Conservation (phyloP, 75 land plant species). For the Cunninghamia lanceolata region DNA sequence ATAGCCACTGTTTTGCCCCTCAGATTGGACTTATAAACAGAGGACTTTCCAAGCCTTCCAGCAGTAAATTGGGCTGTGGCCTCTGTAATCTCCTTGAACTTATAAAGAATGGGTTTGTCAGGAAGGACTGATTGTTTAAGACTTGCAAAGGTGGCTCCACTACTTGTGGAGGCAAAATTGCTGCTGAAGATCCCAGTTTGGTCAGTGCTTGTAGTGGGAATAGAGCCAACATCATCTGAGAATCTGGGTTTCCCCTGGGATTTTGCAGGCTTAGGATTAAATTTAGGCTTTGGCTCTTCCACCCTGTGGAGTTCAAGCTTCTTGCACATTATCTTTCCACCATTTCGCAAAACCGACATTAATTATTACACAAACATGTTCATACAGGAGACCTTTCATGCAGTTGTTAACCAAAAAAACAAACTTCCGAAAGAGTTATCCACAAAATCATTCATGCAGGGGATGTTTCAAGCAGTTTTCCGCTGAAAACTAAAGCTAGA, state of each 20-base stretch:
- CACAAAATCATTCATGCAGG: background rate
- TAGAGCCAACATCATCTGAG: background rate
- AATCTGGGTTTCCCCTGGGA: background rate
- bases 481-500: background rate
- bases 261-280: background rate
- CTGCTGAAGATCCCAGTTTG: background rate
- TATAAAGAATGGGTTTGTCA: constrained; percentile 36
- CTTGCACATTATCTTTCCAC: constrained; percentile 8
- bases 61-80: constrained; percentile 51
- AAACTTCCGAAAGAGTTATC: too few relatives aligned
- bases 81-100: constrained; percentile 38
- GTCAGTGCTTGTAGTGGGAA: background rate
- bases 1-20: constrained; percentile 24
- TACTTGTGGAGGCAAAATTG: constrained; percentile 17
- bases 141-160: constrained; percentile 26
- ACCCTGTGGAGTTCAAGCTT: constrained; percentile 10
- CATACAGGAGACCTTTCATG: background rate
- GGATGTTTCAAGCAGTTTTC: background rate
- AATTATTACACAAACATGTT: background rate
- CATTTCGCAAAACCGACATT: background rate
- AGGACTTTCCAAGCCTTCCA: constrained; percentile 30
- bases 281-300: constrained; percentile 5
- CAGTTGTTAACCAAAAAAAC: background rate
- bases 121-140: constrained; percentile 32
- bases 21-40: constrained; percentile 47